Conservation (phyloP, 176 grass and related monocot species). For the Avena eriantha region DNA sequence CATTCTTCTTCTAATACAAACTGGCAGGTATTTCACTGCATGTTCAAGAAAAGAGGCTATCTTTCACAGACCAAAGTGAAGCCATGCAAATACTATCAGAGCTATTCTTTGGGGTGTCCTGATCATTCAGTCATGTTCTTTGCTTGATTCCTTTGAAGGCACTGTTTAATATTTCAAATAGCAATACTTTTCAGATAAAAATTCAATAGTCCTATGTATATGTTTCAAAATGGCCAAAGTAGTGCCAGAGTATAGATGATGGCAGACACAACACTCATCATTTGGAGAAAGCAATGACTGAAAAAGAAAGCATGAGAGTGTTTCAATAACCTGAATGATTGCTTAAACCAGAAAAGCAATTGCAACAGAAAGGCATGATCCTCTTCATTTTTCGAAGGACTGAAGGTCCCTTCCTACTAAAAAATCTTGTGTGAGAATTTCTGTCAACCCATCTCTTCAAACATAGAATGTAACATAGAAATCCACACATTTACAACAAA, state of each 20-base stretch:
- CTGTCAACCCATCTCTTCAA: constrained; percentile 36
- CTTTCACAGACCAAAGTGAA: constrained; percentile 5
- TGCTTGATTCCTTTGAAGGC: constrained; percentile 9
- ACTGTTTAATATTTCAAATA: constrained; percentile 34
- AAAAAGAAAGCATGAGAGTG: constrained; percentile 39
- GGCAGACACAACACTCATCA: background rate
- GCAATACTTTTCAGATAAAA: background rate
- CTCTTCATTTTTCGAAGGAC: constrained; percentile 83
- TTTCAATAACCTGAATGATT: constrained; percentile 90
- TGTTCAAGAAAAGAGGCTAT: background rate
- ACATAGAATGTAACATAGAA: constrained; percentile 42
- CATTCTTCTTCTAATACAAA: background rate
- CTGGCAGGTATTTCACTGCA: background rate
- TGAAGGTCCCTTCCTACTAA: constrained; percentile 85
- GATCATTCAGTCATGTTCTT: constrained; percentile 8
- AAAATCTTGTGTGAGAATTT: constrained; percentile 52
- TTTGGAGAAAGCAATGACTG: constrained; percentile 32
- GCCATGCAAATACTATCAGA: constrained; percentile 21
- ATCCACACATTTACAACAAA: constrained; percentile 12
- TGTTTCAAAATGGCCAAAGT: background rate
- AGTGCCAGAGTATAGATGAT: constrained; percentile 11
- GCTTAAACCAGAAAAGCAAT: constrained; percentile 98
- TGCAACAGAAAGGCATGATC: constrained; percentile 88
- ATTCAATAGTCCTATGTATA: constrained; percentile 31
- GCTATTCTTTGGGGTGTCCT: constrained; percentile 13